Evolutionary conservation across 176 grass and related monocot genomes (phyloP).

Genomic region (Aegilops bicornis): DNA sequence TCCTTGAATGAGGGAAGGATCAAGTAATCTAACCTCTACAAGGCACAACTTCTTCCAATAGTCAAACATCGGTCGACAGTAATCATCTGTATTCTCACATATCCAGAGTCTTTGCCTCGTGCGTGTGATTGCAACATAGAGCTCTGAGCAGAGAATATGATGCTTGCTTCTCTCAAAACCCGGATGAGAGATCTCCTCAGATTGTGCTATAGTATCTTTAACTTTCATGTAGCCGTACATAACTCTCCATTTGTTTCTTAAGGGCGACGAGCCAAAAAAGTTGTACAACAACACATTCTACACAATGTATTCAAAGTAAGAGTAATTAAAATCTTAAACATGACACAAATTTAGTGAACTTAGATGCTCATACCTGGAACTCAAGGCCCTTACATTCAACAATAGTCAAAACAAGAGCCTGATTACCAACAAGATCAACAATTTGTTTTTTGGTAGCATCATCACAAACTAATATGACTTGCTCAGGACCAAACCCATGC

Average conservation of each 20-base stretch:
- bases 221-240: slow-evolving; percentile 71
- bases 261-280: slow-evolving; percentile 69
- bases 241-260: slow-evolving; percentile 81
- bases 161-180: slow-evolving; percentile 54
- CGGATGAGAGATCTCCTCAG: slow-evolving; percentile 41
- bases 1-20: slow-evolving; percentile 55
- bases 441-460: slow-evolving; percentile 64
- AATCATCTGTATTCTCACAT: slow-evolving; percentile 70
- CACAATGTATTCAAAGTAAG: slow-evolving; percentile 21
- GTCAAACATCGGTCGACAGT: slow-evolving; percentile 71
- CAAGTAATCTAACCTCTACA: slow-evolving; percentile 63
- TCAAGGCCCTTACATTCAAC: slow-evolving; percentile 95
- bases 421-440: slow-evolving; percentile 56
- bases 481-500: slow-evolving; percentile 82
- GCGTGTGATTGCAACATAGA: slow-evolving; percentile 87
- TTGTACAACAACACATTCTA: slow-evolving; percentile 89
- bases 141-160: slow-evolving; percentile 80
- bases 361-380: slow-evolving; percentile 64
- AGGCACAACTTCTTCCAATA: slow-evolving; percentile 89
- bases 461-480: slow-evolving; percentile 81
- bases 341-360: background rate
- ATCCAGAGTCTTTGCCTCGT: slow-evolving; percentile 88
- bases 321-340: background rate
- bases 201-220: slow-evolving; percentile 33
- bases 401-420: slow-evolving; percentile 78